Evolutionary conservation across 179 eudicot species (phyloP).

Genomic region (Beta macrorhiza): DNA sequence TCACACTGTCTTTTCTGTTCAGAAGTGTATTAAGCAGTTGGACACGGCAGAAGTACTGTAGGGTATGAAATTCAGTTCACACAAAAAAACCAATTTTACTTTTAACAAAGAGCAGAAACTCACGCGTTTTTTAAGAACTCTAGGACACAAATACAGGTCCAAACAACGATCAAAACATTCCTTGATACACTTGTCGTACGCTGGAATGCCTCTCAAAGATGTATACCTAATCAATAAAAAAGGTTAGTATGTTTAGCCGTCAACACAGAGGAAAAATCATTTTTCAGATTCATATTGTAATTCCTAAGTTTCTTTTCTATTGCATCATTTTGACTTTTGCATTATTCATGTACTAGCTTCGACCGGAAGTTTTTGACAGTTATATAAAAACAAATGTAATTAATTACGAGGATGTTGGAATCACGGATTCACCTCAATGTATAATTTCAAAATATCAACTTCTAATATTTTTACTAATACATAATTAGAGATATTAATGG

Average conservation of each 20-base stretch:
- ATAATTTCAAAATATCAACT: too few relatives aligned
- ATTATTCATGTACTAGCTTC: too few relatives aligned
- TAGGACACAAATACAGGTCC: constrained; percentile 88
- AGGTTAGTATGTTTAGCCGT: not conserved
- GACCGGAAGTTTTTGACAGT: too few relatives aligned
- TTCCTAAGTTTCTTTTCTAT: too few relatives aligned
- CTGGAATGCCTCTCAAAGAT: constrained; percentile 84
- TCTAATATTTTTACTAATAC: too few relatives aligned
- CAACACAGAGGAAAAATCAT: not conserved
- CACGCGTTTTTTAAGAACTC: constrained; percentile 83
- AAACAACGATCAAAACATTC: constrained; percentile 81
- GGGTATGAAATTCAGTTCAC: not conserved
- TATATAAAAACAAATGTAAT: too few relatives aligned
- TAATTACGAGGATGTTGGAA: too few relatives aligned
- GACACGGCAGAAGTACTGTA: too few relatives aligned
- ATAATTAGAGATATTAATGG: too few relatives aligned
- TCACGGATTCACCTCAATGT: too few relatives aligned
- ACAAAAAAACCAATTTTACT: constrained; percentile 1
- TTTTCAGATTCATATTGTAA: too few relatives aligned
- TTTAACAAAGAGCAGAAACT: constrained; percentile 30
- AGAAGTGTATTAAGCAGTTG: not conserved
- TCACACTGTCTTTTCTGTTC: not conserved
- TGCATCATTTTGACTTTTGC: too few relatives aligned
- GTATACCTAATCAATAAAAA: constrained; percentile 47
- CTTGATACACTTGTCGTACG: constrained; percentile 64